Evolutionary conservation across 306 rosid species (phyloP), one percentile per base, ranked within the genome.

Genomic region (Prunus mongolica): DNA sequence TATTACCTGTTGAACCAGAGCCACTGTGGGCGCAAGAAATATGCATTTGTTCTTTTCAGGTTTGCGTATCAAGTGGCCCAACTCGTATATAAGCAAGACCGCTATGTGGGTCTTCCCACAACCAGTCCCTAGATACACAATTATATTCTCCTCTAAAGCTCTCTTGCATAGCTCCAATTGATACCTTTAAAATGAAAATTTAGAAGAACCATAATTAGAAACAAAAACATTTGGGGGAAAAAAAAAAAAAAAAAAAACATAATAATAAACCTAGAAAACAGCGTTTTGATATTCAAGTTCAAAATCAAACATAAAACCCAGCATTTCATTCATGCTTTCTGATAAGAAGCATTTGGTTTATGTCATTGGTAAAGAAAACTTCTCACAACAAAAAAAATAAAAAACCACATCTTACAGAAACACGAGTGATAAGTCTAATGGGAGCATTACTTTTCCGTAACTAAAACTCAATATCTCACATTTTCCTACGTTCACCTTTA

Each of bases 51-150:
- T 69, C 83, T 88, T 86, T 87, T 84, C 85, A 41, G 98, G 93
- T 81, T 83, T 90, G 81, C 76, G 65, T 45, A 94, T 89, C 86
- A 92, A 86, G 80, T 89, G 87, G 2, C 95, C 58, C 84, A 92
- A 70, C 84, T 87, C 97, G 51, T 89, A 81, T 27, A 94, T 89
- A 62, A 94, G 93, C 83, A 94, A 84, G 75, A 92, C 90, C 18
- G 98, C 92, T 45, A 94, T 92, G 88, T 88, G 98, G 60, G 98
- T 94, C 88, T 94, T 94, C 71, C 98, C 98, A 80, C 91, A 89
- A 70, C 98, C 98, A 28, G 98, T 94, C 76, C 91, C 98, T 78
- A 94, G 77, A 83, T 89, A 94, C 65, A 94, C 97, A 73, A 94
- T 88, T 72, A 88, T 82, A 78, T 94, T 94, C 87, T 94, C 98